Base-by-base conservation (phyloP, 2,329 filamentous ascomycete genomes). In the Knoxdaviesia capensis region DNA sequence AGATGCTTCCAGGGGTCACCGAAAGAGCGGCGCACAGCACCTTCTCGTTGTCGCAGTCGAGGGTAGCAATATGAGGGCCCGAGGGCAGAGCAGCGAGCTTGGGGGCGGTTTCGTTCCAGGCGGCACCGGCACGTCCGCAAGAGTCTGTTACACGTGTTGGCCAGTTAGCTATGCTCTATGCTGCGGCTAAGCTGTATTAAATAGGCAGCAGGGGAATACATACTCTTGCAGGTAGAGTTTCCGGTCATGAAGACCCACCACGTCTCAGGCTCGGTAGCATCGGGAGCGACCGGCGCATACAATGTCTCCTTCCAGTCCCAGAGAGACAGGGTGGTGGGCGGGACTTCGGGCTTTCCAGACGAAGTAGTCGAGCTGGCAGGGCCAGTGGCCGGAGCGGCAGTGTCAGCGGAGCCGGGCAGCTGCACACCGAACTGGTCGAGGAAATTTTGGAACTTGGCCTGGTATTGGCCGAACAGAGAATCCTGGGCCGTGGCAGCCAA, bases 11-110 rank as follows among this genome's bases (percentile, higher is more conserved):
- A 36, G 78, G 66, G 47, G 67, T 69, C 46, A 74, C 67, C 36
- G 74, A 74, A 80, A 80, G 85, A 46, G 66, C 60, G 59, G 82
- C 80, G 69, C 82, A 87, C 32, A 88, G 72, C 42, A 85, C 68
- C 42, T 72, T 72, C 58, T 87, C 69, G 51, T 72, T 60, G 46
- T 88, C 82, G 61, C 82, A 88, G 65, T 86, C 74, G 52, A 87
- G 56, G 47, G 74, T 60, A 43, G 65, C 82, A 50, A 83, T 69
- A 54, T 82, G 71, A 39, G 81, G 81, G 41, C 74, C 62, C 43
- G 68, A 65, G 40, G 75, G 66, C 44, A 71, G 61, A 6, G 64
- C 59, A 33, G 77, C 69, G 52, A 86, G 73, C 52, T 77, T 65
- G 49, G 65, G 62, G 10, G 75, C 74, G 7, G 77, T 71, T 54